Evolutionary conservation across 2,329 filamentous ascomycete species (phyloP).

Genomic region (Xylariaceae sp.): DNA sequence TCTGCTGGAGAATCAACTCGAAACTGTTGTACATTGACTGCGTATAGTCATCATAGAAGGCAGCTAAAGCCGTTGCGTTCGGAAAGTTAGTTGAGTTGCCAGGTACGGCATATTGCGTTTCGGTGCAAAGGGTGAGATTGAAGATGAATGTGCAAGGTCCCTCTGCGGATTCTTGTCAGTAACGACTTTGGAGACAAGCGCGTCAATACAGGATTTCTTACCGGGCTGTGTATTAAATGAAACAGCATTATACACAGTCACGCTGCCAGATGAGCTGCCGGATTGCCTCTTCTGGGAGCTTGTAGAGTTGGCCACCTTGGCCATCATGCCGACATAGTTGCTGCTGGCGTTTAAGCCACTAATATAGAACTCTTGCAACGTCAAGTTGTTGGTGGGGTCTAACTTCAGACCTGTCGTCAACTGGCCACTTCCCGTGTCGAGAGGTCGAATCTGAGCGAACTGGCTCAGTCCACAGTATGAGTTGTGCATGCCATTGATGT

Average conservation of each 20-base stretch:
- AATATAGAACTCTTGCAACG: constrained; percentile 86
- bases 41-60: constrained; percentile 77
- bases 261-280: constrained; percentile 65
- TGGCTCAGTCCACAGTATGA: constrained; percentile 79
- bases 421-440: constrained; percentile 45
- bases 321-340: constrained; percentile 69
- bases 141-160: constrained; percentile 72
- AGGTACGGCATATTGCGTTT: constrained; percentile 88
- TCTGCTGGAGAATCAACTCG: constrained; percentile 73
- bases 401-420: constrained; percentile 64
- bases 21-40: constrained; percentile 70
- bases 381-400: constrained; percentile 60
- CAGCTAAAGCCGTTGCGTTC: constrained; percentile 57
- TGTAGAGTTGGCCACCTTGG: constrained; percentile 42
- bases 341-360: constrained; percentile 68
- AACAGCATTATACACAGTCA: constrained; percentile 67
- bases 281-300: constrained; percentile 46
- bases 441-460: constrained; percentile 59
- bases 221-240: constrained; percentile 75
- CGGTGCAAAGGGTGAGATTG: constrained; percentile 82
- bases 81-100: constrained; percentile 64
- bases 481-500: constrained; percentile 65
- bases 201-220: constrained; percentile 36
- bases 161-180: constrained; percentile 11
- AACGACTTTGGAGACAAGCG: not conserved